These are phyloP conservation scores for Plantago ovata DNA, from an alignment of 257 asterid species.

Conservation along the genomic window DNA sequence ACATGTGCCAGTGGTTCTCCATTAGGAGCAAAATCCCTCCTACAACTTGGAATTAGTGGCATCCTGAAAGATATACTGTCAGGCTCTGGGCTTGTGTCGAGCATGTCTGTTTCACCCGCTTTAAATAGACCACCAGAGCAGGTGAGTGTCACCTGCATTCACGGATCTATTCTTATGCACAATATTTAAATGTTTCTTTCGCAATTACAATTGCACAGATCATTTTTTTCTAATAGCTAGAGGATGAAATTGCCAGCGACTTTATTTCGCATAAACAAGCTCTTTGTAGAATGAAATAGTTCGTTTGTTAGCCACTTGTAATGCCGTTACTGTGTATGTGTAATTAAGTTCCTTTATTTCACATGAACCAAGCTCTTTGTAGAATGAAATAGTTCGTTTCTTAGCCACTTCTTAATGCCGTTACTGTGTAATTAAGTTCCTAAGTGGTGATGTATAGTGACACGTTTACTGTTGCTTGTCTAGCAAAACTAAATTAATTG, in stretches of 20 bases:
- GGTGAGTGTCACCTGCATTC: too few species aligned
- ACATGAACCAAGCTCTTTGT: too few species aligned
- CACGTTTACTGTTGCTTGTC: neutral
- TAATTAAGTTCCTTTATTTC: neutral
- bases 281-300: too few species aligned
- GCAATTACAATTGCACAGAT: too few species aligned
- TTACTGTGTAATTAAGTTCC: conserved; percentile 1
- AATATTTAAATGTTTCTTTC: conserved; percentile 3
- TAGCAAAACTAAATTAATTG: neutral
- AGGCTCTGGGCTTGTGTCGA: conserved; percentile 74
- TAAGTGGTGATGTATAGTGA: conserved; percentile 4
- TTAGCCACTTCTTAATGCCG: neutral
- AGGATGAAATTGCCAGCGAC: neutral
- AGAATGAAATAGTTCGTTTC: too few species aligned
- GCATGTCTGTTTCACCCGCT: conserved; percentile 88
- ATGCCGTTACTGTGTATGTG: conserved; percentile 1
- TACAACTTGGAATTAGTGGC: conserved; percentile 86
- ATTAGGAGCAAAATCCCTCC: conserved; percentile 75
- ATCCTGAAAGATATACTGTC: conserved; percentile 81
- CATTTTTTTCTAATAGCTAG: neutral
- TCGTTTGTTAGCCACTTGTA: neutral
- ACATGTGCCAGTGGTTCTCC: conserved; percentile 92
- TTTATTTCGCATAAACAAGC: too few species aligned
- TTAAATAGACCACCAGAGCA: conserved; percentile 92
- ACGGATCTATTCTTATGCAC: conserved; percentile 7